Evolutionary conservation across 331 rosid genomes (phyloP), one percentile per base, ranked within the genome.

Genomic region (Telfairia occidentalis): DNA sequence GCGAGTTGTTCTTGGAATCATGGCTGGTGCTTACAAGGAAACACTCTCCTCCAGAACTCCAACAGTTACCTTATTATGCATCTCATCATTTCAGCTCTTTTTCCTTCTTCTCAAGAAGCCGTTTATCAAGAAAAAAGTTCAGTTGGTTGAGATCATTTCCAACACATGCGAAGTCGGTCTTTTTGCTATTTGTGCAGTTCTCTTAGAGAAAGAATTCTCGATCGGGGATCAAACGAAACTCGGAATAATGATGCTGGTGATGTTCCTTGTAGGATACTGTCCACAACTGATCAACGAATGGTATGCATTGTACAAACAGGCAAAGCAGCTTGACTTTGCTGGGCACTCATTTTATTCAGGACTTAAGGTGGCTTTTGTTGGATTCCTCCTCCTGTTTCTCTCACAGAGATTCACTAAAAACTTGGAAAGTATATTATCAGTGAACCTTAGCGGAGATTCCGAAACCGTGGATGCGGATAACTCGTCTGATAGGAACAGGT

Each of bases 21-120:
- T 94, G 83, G 91, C 97, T 0, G 95, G 98, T 43, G 50, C 73
- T 65, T 88, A 83, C 34, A 71, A 54, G 85, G 87, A 83, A 15
- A 78, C 82, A 23, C 55, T 58, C 81, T 61, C 81, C 49, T 84
- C 90, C 0, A 84, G 70, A 73, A 83, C 80, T n/a, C 96, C 95
- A 2, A 72, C 84, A 9, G 48, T 79, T 29, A 55, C 84, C 38
- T 76, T 93, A 55, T 76, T 94, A 29, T 85, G 88, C 43, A 76
- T 89, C 32, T 73, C 97, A 37, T 86, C 95, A 24, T 87, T 89
- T 79, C 95, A 86, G 84, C 92, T 94, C 54, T 91, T 89, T 88
- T 91, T 91, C 86, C 86, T 89, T 58, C 78, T 94, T 78, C 96
- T 94, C 28, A 88, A 94, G 88, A 94, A 94, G 86, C 98, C 98